phyloP scores from a whole-genome alignment of 2,329 filamentous ascomycete genomes.

The Hypoxylon sp. region DNA sequence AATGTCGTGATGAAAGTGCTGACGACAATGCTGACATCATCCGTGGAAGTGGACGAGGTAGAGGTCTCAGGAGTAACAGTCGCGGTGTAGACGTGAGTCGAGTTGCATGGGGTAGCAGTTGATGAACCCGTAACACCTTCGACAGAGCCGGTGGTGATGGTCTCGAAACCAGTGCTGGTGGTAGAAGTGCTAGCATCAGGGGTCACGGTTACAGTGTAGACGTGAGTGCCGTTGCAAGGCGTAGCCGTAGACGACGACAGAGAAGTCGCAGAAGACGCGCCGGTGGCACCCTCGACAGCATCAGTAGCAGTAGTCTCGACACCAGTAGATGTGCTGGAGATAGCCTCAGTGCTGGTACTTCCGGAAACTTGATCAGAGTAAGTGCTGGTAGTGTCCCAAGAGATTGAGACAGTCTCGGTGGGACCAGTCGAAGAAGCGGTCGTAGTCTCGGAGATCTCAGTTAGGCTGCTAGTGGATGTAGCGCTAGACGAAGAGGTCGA shows the following conservation, averaged over 20 bases:
- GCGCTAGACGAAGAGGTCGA: slow-evolving; percentile 5
- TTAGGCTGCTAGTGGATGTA: neutral
- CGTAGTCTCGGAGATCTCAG: neutral
- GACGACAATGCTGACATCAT: slow-evolving; percentile 16
- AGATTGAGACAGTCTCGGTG: slow-evolving; percentile 22
- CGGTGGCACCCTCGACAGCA: neutral
- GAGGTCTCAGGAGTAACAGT: neutral
- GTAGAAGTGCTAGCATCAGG: neutral
- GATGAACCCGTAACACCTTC: slow-evolving; percentile 19
- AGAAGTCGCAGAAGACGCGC: neutral
- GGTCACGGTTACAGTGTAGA: neutral
- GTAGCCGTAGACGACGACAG: neutral
- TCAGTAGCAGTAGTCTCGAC: neutral
- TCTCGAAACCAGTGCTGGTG: neutral
- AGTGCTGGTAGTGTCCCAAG: slow-evolving; percentile 19
- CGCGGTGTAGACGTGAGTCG: slow-evolving; percentile 11
- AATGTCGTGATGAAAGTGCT: slow-evolving; percentile 32
- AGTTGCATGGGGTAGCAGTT: slow-evolving; percentile 9
- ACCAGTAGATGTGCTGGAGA: neutral
- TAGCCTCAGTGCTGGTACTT: neutral
- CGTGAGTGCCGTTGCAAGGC: neutral
- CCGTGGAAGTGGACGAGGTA: slow-evolving; percentile 4
- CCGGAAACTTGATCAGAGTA: neutral
- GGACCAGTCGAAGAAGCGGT: neutral
- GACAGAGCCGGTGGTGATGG: slow-evolving; percentile 16